Base-by-base conservation (phyloP, 345 rosid genomes). In the Nephelium lappaceum region DNA sequence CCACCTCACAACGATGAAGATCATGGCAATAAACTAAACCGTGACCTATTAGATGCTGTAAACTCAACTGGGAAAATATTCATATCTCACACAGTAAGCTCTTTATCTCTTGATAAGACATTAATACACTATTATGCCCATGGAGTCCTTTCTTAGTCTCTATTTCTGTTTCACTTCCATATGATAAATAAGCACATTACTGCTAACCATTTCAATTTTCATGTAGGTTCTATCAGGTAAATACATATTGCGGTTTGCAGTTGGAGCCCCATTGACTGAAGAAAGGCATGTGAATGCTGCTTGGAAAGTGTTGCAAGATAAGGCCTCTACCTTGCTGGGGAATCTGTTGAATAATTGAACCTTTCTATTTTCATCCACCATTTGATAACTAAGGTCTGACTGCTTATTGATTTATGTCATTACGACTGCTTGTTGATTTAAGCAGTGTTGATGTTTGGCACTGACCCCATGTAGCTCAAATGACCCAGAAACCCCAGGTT, bases 211-310 rank as follows among this genome's bases (percentile, higher is more conserved):
- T 60, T 53, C n/a, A 53, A 53, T 5, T 53, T 53, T 58, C 12
- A 4, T 73, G 77, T 91, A 93, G 95, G 93, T 83, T 79, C 80
- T 95, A 69, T 92, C 96, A 0, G 92, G 90, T 18, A 88, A 73
- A 58, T 87, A 87, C 76, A 82, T 91, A 23, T 81, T 93, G 23
- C 89, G 98, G 11, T 90, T 93, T 74, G 96, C 96, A 2, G 87
- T 93, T 15, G 99, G 97, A 45, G 99, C 97, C 12, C 96, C 98
- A 68, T 73, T 93, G 87, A 95, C 97, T 4, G 97, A 93, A 80
- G 94, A 87, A 82, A 90, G 93, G 75, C 99, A 93, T 69, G 88
- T 95, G 67, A 85, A 75, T 71, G 95, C 86, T 63, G 93, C 98
- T 43, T 95, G 98, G 95, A 85, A 90, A 79, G 80, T 88, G 73